phyloP scores from a whole-genome alignment of 306 rosid genomes.

The Urtica urens region DNA sequence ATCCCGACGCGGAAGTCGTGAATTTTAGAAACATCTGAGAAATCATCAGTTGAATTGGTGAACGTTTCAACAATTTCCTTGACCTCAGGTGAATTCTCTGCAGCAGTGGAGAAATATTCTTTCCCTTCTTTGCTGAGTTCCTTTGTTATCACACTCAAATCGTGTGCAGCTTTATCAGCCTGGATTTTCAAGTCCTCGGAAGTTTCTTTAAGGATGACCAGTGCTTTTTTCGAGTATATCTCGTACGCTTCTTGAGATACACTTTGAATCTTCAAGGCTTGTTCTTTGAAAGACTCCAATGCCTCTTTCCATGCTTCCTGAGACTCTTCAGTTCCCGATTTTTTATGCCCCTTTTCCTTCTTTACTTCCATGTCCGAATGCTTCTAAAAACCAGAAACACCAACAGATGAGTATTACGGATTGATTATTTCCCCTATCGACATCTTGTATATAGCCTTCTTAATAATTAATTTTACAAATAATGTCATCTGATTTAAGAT shows the following conservation, averaged over 20 bases:
- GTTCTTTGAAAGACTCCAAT: slow-evolving; percentile 67
- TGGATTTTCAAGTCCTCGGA: slow-evolving; percentile 68
- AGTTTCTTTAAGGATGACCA: slow-evolving; percentile 49
- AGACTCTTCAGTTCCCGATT: slow-evolving; percentile 39
- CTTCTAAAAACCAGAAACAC: slow-evolving; percentile 16
- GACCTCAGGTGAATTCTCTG: slow-evolving; percentile 73
- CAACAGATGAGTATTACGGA: not conserved
- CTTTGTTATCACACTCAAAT: slow-evolving; percentile 47
- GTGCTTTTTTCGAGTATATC: slow-evolving; percentile 64
- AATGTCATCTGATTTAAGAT: too few species aligned
- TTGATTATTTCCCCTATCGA: too few species aligned
- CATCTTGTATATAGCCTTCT: not conserved
- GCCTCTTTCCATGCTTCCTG: slow-evolving; percentile 72
- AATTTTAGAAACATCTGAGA: slow-evolving; percentile 41
- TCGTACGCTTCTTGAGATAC: slow-evolving; percentile 80
- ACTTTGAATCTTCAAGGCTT: slow-evolving; percentile 59
- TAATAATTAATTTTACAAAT: too few species aligned
- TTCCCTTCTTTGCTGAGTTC: slow-evolving; percentile 68
- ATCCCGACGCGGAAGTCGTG: slow-evolving; percentile 81
- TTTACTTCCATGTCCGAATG: slow-evolving; percentile 49
- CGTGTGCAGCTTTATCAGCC: slow-evolving; percentile 58
- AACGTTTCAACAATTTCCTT: slow-evolving; percentile 70
- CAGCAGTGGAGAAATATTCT: slow-evolving; percentile 50
- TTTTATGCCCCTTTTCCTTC: slow-evolving; percentile 23
- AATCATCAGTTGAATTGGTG: slow-evolving; percentile 47